Conservation (phyloP, 306 rosid genomes). For the Hippophae tibetana region DNA sequence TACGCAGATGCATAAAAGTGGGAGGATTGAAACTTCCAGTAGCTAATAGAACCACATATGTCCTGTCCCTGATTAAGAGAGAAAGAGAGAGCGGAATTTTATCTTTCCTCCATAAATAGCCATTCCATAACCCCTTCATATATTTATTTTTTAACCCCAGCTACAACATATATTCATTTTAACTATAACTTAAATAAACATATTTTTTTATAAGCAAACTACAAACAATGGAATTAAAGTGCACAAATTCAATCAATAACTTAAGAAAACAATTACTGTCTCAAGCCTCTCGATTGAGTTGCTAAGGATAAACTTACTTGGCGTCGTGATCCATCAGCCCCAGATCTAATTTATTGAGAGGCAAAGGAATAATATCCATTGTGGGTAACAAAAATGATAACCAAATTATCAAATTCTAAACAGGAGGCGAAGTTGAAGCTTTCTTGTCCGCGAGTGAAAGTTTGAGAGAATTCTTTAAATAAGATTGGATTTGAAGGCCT, state of each 20-base stretch:
- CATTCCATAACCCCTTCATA: too few species aligned
- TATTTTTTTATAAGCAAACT: too few species aligned
- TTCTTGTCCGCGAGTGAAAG: too few species aligned
- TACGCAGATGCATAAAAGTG: constrained; percentile 86
- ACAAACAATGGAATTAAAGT: background rate
- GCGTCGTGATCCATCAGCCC: constrained; percentile 24
- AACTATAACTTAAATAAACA: too few species aligned
- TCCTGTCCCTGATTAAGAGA: constrained; percentile 34
- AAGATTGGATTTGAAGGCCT: too few species aligned
- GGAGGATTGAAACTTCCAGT: constrained; percentile 96
- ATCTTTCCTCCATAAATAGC: background rate
- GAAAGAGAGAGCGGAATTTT: background rate
- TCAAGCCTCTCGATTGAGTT: background rate
- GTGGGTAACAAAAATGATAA: constrained; percentile 12
- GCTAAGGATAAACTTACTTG: constrained; percentile 30
- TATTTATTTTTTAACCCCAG: too few species aligned
- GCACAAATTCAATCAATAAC: background rate
- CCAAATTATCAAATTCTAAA: background rate
- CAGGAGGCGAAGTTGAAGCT: too few species aligned
- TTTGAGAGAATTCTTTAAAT: too few species aligned
- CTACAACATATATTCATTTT: too few species aligned
- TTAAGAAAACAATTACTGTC: background rate
- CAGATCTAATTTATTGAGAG: constrained; percentile 41
- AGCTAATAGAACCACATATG: constrained; percentile 54
- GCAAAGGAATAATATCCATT: constrained; percentile 46